Evolutionary conservation across 148 eudicot genomes (phyloP), one percentile per base, ranked within the genome.

Genomic region (Fallopia convolvulus): DNA sequence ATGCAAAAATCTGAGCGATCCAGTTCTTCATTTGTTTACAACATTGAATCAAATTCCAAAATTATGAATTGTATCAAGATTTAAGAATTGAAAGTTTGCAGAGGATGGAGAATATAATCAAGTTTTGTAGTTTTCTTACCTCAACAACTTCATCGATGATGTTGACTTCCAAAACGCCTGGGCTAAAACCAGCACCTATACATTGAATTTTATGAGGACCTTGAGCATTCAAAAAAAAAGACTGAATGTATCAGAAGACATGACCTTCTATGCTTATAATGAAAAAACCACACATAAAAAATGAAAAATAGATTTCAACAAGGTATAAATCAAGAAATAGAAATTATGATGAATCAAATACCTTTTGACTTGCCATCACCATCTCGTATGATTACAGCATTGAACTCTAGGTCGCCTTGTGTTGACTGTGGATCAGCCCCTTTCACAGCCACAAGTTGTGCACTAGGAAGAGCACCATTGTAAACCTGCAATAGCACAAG

Each of bases 341-440:
- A 46, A 7, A 14, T 48, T 18, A 73, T 12, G 79, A n/a, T n/a
- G n/a, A n/a, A n/a, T n/a, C n/a, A n/a, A n/a, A n/a, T n/a, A n/a
- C n/a, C n/a, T n/a, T n/a, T n/a, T n/a, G n/a, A n/a, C n/a, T n/a
- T n/a, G n/a, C n/a, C n/a, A n/a, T n/a, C n/a, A n/a, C n/a, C n/a
- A n/a, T n/a, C n/a, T n/a, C n/a, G n/a, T n/a, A n/a, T n/a, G n/a
- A n/a, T n/a, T n/a, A n/a, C n/a, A n/a, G n/a, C n/a, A n/a, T 92
- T 95, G 90, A 95, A 95, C 77, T 95, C 99, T 9, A 75, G 88
- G 39, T 94, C 97, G 58, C 99, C 99, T 80, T 95, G 99, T 82
- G 76, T 87, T 0, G 99, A 92, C 46, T 93, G 94, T 79, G 84
- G 93, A 72, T 91, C 91, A 77, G 99, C 94, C 72, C 93, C 83